Percentiles rank a stretch among this genome's conserved stretches.
Conservation (phyloP, 2,329 filamentous ascomycete species). For the Neurospora sp. region DNA sequence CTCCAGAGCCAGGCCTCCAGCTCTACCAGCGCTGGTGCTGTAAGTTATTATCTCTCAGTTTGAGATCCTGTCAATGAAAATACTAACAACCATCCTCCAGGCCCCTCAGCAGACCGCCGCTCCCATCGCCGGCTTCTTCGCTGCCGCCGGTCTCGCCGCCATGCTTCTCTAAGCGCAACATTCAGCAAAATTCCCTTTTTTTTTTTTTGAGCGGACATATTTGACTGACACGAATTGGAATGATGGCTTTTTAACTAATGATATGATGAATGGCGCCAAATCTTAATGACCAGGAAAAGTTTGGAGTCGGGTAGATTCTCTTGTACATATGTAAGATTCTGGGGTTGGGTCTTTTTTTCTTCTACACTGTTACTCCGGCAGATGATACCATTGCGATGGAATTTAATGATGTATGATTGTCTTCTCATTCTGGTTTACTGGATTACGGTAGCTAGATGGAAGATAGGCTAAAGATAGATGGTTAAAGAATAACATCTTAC, state of each 20-base stretch:
- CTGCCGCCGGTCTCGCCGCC: slow-evolving; percentile 38
- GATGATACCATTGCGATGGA: background rate
- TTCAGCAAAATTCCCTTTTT: background rate
- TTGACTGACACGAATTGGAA: background rate
- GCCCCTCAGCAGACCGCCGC: slow-evolving; percentile 33
- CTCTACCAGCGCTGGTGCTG: slow-evolving; percentile 6
- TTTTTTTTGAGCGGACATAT: background rate
- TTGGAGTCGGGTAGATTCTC: background rate
- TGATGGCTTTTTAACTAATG: background rate
- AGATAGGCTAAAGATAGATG: background rate
- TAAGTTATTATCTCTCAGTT: background rate
- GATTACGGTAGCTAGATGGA: background rate
- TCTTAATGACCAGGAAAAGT: background rate
- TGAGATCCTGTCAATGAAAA: background rate
- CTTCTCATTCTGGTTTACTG: background rate
- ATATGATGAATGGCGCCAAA: background rate
- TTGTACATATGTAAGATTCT: background rate
- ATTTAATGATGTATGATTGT: background rate
- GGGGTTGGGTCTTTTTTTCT: background rate
- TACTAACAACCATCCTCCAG: slow-evolving; percentile 12
- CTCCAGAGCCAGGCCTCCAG: slow-evolving; percentile 14
- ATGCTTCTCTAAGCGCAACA: slow-evolving; percentile 33
- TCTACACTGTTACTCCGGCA: background rate
- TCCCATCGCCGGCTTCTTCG: slow-evolving; percentile 33
- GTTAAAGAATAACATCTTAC: background rate